These are phyloP conservation scores for Peniophora sp. DNA, from an alignment of 1,284 basidiomycete genomes.

Conservation along the genomic window DNA sequence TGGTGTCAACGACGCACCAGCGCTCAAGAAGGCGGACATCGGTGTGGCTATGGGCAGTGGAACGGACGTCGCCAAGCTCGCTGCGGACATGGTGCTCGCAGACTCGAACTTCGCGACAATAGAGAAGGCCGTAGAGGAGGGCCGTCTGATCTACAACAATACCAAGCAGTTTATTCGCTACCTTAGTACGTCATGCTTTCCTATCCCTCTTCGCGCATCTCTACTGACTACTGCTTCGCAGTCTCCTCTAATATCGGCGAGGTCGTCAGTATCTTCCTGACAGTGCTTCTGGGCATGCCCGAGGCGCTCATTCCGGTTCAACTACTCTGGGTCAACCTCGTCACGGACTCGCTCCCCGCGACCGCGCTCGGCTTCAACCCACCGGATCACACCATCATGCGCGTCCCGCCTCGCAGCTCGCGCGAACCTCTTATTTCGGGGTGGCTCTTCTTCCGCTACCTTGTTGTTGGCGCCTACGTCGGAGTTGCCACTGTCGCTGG, in stretches of 20 bases:
- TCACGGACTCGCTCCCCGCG: constrained; percentile 93
- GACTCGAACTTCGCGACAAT: constrained; percentile 91
- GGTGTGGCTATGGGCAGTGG: constrained; percentile 99
- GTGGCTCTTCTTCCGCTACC: constrained; percentile 95
- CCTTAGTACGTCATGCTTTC: constrained; percentile 51
- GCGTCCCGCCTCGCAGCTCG: constrained; percentile 80
- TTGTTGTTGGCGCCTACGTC: constrained; percentile 91
- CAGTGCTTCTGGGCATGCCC: constrained; percentile 95
- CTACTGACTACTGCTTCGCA: constrained; percentile 41
- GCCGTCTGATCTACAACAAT: constrained; percentile 96
- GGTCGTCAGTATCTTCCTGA: constrained; percentile 97
- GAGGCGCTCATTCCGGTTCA: constrained; percentile 98
- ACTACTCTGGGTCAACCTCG: constrained; percentile 94
- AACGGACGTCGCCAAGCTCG: constrained; percentile 97
- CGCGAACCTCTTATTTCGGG: constrained; percentile 86
- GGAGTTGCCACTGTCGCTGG: constrained; percentile 94
- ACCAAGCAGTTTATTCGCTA: constrained; percentile 97
- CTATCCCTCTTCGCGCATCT: constrained; percentile 10
- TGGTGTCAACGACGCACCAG: constrained; percentile 96
- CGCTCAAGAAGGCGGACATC: constrained; percentile 95
- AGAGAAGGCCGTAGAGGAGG: constrained; percentile 93
- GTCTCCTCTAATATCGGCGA: constrained; percentile 98
- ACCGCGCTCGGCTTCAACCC: constrained; percentile 99
- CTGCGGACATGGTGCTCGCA: constrained; percentile 93
- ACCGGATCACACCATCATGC: constrained; percentile 94